Conservation (phyloP, 2,329 filamentous ascomycete genomes). For the Verticillium isaacii region DNA sequence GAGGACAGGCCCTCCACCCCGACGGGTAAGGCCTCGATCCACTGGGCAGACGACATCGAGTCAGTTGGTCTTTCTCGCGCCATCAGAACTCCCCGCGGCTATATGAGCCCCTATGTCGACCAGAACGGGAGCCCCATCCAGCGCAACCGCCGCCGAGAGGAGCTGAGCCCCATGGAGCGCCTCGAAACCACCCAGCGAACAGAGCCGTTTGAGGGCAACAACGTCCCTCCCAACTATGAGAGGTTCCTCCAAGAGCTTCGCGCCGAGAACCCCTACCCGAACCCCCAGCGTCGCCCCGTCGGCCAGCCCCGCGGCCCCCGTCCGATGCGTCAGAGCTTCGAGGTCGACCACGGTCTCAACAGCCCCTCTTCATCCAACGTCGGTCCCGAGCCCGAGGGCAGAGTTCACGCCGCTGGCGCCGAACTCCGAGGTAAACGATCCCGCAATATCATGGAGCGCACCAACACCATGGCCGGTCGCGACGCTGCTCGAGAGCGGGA, state of each 20-base stretch:
- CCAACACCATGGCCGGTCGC: slow-evolving; percentile 6
- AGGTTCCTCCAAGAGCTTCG: not conserved
- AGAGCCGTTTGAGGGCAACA: not conserved
- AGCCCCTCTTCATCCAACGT: not conserved
- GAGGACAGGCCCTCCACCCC: not conserved
- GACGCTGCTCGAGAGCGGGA: slow-evolving; percentile 10
- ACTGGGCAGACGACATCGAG: not conserved
- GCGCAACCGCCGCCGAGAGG: not conserved
- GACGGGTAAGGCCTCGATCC: not conserved
- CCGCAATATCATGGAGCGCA: slow-evolving; percentile 7
- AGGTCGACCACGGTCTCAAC: not conserved
- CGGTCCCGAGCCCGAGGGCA: not conserved
- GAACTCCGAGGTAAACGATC: slow-evolving; percentile 2
- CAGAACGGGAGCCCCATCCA: not conserved
- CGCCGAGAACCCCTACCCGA: not conserved
- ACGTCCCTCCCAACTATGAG: not conserved
- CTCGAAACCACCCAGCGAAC: not conserved
- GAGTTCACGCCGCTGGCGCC: not conserved
- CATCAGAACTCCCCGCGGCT: not conserved
- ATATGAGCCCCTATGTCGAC: not conserved
- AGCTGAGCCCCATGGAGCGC: not conserved
- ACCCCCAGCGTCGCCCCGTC: not conserved
- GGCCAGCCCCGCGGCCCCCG: not conserved
- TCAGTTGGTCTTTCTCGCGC: not conserved
- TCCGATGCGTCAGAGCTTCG: not conserved